Base-by-base conservation (phyloP, 352 stramenopile species). In the Pythium guiyangense region DNA sequence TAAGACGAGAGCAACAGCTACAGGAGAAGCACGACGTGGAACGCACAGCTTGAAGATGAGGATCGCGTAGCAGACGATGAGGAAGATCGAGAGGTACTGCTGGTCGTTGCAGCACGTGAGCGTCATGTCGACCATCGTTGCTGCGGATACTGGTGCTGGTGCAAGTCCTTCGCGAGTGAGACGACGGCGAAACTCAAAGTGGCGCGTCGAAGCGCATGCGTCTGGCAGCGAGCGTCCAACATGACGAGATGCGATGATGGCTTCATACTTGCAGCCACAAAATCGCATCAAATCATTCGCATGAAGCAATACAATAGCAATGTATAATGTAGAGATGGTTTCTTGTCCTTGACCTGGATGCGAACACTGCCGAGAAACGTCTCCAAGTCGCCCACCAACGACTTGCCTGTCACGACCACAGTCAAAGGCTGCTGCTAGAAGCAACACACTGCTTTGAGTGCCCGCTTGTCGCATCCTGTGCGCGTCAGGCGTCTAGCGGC, bases 51-150 rank as follows among this genome's bases (percentile, higher is more conserved):
- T 94, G 61, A 94, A 89, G 69, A 96, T 96, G 59, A 80, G 66
- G 54, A 96, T 47, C 9, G 82, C 69, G 73, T 96, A 96, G 65
- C 70, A 79, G 50, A 84, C 52, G 77, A 96, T 92, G 69, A 96
- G 78, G 73, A 93, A 94, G 66, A 94, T 92, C 49, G 79, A 88
- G 46, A 87, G 69, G 52, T 83, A 88, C 59, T 96, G 86, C 59
- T 86, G 73, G 67, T 94, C 83, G 62, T 94, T 96, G 80, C 86
- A 96, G 79, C 86, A 96, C 64, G 75, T 70, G 57, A 93, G 76
- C 44, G 64, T 79, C 70, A 65, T 79, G 60, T 91, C 77, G 37
- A 80, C 55, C 56, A 69, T 69, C 11, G 42, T 22, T 42, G 49
- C 34, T 35, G 29, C 39, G 14, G 31, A 15, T 14, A 6, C 4